Evolutionary conservation across 805 yeast species (phyloP).

Genomic region (Candida methanosorbosa): DNA sequence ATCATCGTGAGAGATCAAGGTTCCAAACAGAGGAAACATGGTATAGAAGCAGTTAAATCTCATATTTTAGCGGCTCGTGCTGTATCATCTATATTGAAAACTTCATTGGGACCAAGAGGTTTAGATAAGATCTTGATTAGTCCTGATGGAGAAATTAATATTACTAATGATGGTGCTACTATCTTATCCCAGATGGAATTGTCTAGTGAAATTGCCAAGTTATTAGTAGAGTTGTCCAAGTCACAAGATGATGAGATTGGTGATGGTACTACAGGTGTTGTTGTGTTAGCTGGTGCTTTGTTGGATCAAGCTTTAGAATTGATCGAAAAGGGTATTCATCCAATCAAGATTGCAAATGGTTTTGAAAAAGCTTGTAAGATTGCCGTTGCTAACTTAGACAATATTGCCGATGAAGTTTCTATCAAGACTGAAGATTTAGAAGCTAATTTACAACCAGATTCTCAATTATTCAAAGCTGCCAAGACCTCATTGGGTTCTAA

Average conservation of each 20-base stretch:
- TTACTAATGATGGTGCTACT: conserved; percentile 98
- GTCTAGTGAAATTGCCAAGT: conserved; percentile 92
- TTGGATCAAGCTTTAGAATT: conserved; percentile 91
- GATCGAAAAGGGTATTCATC: conserved; percentile 95
- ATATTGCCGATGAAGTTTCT: conserved; percentile 36
- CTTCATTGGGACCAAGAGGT: conserved; percentile 98
- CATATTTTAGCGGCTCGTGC: conserved; percentile 94
- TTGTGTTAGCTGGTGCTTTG: conserved; percentile 89
- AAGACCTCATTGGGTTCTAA: conserved; percentile 92
- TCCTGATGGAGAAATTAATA: conserved; percentile 96
- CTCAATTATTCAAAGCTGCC: conserved; percentile 82
- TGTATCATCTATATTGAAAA: conserved; percentile 84
- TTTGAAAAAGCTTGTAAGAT: conserved; percentile 94
- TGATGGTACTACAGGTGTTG: conserved; percentile 99
- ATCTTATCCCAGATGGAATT: conserved; percentile 92
- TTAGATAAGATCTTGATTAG: conserved; percentile 89
- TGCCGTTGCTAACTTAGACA: conserved; percentile 71
- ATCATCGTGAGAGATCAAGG: conserved; percentile 85
- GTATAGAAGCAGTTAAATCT: conserved; percentile 73
- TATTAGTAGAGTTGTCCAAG: conserved; percentile 85
- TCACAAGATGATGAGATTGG: conserved; percentile 98
- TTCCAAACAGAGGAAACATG: conserved; percentile 49
- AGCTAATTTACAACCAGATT: conserved; percentile 23
- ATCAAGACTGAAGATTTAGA: conserved; percentile 21
- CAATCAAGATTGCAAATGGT: conserved; percentile 94